Evolutionary conservation across 2,329 filamentous ascomycete species (phyloP), one percentile per base, ranked within the genome.

Genomic region (Botrytis deweyae): DNA sequence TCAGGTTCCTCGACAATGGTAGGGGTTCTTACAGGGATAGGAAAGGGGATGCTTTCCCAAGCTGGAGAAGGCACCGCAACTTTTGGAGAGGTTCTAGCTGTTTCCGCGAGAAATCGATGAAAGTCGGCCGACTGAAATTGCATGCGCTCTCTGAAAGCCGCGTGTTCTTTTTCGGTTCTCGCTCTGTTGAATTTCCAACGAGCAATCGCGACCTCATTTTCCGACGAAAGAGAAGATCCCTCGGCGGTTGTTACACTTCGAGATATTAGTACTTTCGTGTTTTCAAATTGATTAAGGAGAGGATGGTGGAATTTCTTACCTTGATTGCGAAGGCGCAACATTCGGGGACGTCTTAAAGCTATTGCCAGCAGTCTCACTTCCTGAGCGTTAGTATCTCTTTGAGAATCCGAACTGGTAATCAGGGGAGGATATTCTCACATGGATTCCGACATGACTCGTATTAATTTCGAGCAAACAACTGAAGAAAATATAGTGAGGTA

Each of bases 81-180:
- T 12, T 33, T 16, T 9, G 49, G 66, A 3, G 66, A 69, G 3
- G 18, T 38, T 29, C 14, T 58, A 4, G 66, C 66, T n/a, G 38
- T 42, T 9, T 58, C 46, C 16, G 36, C 40, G 3, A 69, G 66
- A 7, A 69, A 69, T 22, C 58, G 66, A 20, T 69, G 66, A 9
- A 58, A 69, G 20, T 69, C 66, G 9, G 66, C 66, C 6, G 66
- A 69, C 14, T 69, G 66, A 20, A 69, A 69, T 33, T 58, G 38
- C 16, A 69, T 69, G 14, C 29, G 40, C 12, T 69, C 66, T 16
- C 66, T 22, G 20, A 69, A 69, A 9, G n/a, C 49, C 8, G 66
- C n/a, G 40, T 69, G 66, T 7, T 69, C 66, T 16, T n/a, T 42
- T 1, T 69, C 66, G 16, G 36, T 69, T 16, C 66, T 22, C 0